Base-by-base conservation (phyloP, 2,329 filamentous ascomycete species). In the Aureobasidium sp. region DNA sequence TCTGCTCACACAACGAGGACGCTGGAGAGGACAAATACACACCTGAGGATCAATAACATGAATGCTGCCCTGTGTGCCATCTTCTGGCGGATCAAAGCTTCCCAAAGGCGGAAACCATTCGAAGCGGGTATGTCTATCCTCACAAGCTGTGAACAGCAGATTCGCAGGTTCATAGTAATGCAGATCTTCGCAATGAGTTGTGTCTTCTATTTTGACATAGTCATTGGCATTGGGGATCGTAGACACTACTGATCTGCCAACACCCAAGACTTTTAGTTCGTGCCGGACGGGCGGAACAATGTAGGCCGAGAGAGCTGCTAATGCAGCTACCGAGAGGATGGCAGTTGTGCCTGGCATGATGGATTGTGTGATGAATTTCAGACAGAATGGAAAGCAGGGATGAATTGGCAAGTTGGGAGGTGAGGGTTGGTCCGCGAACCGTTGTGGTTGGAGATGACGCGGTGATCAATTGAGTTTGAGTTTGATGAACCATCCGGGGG, bases 181-280 rank as follows among this genome's bases (percentile, higher is more conserved):
- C 3, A 87, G 52, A 64, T 87, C 84, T 66, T 87, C 85, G 67
- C 84, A 86, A 17, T 82, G 76, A 2, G 75, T 69, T 0, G 84
- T 86, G 64, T 83, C 71, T 57, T 77, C 69, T 36, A 75, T 70
- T 13, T 69, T 72, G 23, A 68, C 66, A 44, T 74, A 70, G 63
- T 74, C 48, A 6, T 2, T 10, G 9, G n/a, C n/a, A 60, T 42
- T 42, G 6, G 46, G 7, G 20, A 53, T 61, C 2, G 57, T 42
- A 8, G 57, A 50, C 10, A 9, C 5, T 5, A 51, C 8, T 2
- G 8, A 7, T 51, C 57, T 5, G 8, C 57, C 57, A 5, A 60
- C 17, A 2, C 57, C 57, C 17, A 60, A 17, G 9, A 60, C 57
- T 12, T 34, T 42, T 2, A 60, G 8, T 23, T 60, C 57, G 9